phyloP scores from a whole-genome alignment of 2,329 filamentous ascomycete genomes.

The Fonsecaea multimorphosa region DNA sequence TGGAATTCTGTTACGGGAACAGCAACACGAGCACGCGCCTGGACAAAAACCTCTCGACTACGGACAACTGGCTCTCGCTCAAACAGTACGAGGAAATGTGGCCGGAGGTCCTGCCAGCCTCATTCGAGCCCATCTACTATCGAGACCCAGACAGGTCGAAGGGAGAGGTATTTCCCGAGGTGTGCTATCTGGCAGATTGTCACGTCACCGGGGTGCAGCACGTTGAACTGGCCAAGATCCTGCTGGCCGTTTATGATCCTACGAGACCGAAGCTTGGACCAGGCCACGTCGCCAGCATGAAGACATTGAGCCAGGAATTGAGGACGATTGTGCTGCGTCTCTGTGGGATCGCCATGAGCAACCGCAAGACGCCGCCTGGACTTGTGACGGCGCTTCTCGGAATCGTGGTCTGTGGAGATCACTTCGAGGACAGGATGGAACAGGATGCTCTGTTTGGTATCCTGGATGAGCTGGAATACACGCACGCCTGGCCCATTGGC shows the following conservation, averaged over 20 bases:
- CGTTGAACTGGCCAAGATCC: conserved; percentile 63
- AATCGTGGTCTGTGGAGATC: conserved; percentile 46
- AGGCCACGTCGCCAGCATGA: conserved; percentile 33
- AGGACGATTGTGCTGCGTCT: conserved; percentile 56
- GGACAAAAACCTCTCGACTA: conserved; percentile 45
- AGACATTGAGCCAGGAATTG: conserved; percentile 39
- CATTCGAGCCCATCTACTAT: conserved; percentile 63
- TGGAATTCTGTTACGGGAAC: conserved; percentile 64
- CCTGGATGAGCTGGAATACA: conserved; percentile 54
- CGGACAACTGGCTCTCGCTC: conserved; percentile 54
- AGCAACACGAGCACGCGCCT: conserved; percentile 8
- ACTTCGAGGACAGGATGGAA: conserved; percentile 42
- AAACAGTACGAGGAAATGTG: conserved; percentile 37
- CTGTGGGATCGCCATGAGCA: conserved; percentile 65
- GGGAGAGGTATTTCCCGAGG: conserved; percentile 60
- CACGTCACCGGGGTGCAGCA: conserved; percentile 67
- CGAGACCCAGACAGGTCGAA: conserved; percentile 46
- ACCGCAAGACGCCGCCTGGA: conserved; percentile 62
- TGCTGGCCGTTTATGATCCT: conserved; percentile 64
- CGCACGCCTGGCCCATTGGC: conserved; percentile 60
- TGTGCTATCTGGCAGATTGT: conserved; percentile 64
- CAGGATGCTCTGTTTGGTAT: conserved; percentile 43
- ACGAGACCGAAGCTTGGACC: conserved; percentile 58
- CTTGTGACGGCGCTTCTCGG: conserved; percentile 53
- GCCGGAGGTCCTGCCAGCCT: conserved; percentile 47